Evolutionary conservation across 345 rosid genomes (phyloP).

Genomic region (Gossypium herbaceum): DNA sequence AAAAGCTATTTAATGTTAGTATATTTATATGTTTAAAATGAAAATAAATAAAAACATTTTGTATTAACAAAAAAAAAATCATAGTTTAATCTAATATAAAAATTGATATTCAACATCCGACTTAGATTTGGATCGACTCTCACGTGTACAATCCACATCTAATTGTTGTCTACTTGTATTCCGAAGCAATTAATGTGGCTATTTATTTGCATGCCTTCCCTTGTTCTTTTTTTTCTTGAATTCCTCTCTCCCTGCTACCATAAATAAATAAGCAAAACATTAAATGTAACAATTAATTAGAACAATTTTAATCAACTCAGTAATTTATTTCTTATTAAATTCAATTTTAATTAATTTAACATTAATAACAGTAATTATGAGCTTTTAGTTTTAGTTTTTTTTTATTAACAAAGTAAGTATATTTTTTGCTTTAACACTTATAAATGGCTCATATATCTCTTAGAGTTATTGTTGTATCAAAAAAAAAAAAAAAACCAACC

Average conservation of each 20-base stretch:
- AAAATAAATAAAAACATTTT: too few species aligned
- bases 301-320: background rate
- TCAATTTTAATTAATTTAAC: background rate
- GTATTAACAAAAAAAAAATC: too few species aligned
- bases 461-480: background rate
- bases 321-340: background rate
- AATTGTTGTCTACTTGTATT: slow-evolving; percentile 9
- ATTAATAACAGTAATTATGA: background rate
- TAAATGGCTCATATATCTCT: slow-evolving; percentile 3
- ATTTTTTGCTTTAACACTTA: background rate
- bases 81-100: background rate
- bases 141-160: background rate
- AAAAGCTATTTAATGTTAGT: too few species aligned
- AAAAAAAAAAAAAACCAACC: too few species aligned
- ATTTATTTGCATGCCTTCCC: slow-evolving; percentile 12
- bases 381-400: background rate
- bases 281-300: slow-evolving; percentile 1
- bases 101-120: background rate
- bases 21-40: too few species aligned
- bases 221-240: background rate
- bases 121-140: background rate
- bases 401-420: background rate
- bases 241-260: background rate
- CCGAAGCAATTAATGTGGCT: slow-evolving; percentile 14
- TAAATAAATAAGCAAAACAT: slow-evolving; percentile 3